Percentiles rank a stretch among this genome's conserved stretches.
These are phyloP conservation scores for Penicillium ucsense DNA, from an alignment of 495 filamentous ascomycete genomes.

Conservation along the genomic window DNA sequence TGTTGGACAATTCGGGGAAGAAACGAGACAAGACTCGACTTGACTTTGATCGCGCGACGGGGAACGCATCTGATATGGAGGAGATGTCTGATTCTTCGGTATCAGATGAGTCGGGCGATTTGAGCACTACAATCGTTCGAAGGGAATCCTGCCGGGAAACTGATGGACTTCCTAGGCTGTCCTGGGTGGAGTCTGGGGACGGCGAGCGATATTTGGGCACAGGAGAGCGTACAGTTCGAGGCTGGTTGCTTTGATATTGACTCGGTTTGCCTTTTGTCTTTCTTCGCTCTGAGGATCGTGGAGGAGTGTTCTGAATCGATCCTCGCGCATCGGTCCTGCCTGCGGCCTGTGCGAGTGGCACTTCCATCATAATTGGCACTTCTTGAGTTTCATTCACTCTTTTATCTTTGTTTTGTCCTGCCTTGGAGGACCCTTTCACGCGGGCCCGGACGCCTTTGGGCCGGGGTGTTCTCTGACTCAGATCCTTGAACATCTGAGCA, in stretches of 20 bases:
- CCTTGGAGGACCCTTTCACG: not conserved
- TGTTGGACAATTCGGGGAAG: conserved; percentile 21
- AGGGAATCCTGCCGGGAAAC: conserved; percentile 7
- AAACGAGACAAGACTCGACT: conserved; percentile 15
- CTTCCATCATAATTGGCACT: not conserved
- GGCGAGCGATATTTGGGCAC: not conserved
- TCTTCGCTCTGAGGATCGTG: not conserved
- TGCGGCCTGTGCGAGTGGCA: not conserved
- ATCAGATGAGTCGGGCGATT: conserved; percentile 9
- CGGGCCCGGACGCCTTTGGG: not conserved
- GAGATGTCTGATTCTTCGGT: conserved; percentile 21
- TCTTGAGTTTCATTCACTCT: not conserved
- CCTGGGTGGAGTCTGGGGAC: not conserved
- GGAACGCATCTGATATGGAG: conserved; percentile 15
- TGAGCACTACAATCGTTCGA: conserved; percentile 10
- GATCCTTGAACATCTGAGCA: not conserved
- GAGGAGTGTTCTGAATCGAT: not conserved
- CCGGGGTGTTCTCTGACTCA: not conserved
- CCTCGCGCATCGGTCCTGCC: not conserved
- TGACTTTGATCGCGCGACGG: conserved; percentile 1
- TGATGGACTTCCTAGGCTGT: not conserved
- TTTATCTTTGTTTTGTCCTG: not conserved
- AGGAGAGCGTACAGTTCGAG: not conserved
- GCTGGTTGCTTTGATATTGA: not conserved
- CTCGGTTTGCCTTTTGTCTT: not conserved